phyloP scores from a whole-genome alignment of 2,329 filamentous ascomycete species.

The Rutstroemia sp. region DNA sequence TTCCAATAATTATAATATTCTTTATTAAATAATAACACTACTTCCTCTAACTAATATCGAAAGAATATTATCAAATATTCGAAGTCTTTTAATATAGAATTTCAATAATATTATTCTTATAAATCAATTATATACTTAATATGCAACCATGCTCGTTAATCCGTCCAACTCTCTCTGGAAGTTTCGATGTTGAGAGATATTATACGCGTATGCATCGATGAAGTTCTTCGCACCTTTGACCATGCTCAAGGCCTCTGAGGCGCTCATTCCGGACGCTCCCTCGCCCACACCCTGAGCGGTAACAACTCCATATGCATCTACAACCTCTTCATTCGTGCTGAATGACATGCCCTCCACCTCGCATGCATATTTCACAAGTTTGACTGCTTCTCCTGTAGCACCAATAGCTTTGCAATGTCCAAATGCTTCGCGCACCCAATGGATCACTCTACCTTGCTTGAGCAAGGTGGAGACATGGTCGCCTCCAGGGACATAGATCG shows the following conservation, averaged over 20 bases:
- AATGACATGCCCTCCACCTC: constrained; percentile 41
- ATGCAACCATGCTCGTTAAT: constrained; percentile 58
- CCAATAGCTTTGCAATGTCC: constrained; percentile 75
- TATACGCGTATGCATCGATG: constrained; percentile 60
- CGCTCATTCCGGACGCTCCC: constrained; percentile 40
- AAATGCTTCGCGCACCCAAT: constrained; percentile 76
- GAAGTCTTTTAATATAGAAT: too few species aligned
- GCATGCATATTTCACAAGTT: constrained; percentile 46
- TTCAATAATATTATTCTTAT: too few species aligned
- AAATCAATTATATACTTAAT: constrained; percentile 33
- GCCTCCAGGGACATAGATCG: constrained; percentile 70
- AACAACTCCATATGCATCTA: constrained; percentile 71
- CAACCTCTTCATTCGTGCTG: constrained; percentile 34
- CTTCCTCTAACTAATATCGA: too few species aligned
- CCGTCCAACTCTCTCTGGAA: constrained; percentile 70
- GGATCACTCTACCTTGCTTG: constrained; percentile 63
- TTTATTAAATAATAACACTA: too few species aligned
- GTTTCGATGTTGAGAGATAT: constrained; percentile 65
- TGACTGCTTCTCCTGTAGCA: constrained; percentile 64
- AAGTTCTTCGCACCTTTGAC: constrained; percentile 63
- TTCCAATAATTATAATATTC: too few species aligned
- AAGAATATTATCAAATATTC: too few species aligned
- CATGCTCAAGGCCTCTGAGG: constrained; percentile 52
- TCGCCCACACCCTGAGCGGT: constrained; percentile 45
- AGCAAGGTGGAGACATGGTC: constrained; percentile 53